Percentiles rank a stretch among this genome's conserved stretches.
Conservation (phyloP, 768 basidiomycete species). For the Pleurotus tuoliensis region DNA sequence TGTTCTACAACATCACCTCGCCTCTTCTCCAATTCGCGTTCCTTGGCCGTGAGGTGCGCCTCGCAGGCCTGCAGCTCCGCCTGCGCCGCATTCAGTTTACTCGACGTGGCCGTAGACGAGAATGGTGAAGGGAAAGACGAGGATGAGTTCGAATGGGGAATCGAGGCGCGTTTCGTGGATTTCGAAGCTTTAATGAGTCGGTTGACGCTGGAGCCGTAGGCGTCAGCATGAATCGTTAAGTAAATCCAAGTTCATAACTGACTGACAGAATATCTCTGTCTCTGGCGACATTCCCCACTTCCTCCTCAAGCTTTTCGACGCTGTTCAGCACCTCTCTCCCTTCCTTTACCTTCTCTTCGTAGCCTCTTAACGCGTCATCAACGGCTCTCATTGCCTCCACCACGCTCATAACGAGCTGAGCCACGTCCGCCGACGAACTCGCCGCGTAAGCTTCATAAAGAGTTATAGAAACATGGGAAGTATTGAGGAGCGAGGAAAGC, state of each 20-base stretch:
- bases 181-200: constrained; percentile 79
- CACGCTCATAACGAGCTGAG: constrained; percentile 52
- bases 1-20: constrained; percentile 55
- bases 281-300: constrained; percentile 62
- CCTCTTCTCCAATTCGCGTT: constrained; percentile 53
- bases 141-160: constrained; percentile 38
- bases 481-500: constrained; percentile 50
- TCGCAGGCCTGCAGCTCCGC: constrained; percentile 83
- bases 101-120: constrained; percentile 22
- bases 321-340: constrained; percentile 60
- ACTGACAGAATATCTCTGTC: constrained; percentile 83
- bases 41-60: constrained; percentile 64
- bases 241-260: neutral
- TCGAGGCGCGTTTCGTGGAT: constrained; percentile 33
- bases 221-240: neutral
- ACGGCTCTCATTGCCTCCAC: constrained; percentile 57
- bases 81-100: constrained; percentile 67
- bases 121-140: constrained; percentile 34
- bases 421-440: constrained; percentile 52
- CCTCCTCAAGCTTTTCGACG: constrained; percentile 69
- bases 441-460: constrained; percentile 73
- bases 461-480: constrained; percentile 57
- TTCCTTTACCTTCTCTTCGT: constrained; percentile 55
- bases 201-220: constrained; percentile 49
- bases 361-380: constrained; percentile 64